Evolutionary conservation across 1,139 yeast species (phyloP).

Genomic region (Yamadazyma conglobata): DNA sequence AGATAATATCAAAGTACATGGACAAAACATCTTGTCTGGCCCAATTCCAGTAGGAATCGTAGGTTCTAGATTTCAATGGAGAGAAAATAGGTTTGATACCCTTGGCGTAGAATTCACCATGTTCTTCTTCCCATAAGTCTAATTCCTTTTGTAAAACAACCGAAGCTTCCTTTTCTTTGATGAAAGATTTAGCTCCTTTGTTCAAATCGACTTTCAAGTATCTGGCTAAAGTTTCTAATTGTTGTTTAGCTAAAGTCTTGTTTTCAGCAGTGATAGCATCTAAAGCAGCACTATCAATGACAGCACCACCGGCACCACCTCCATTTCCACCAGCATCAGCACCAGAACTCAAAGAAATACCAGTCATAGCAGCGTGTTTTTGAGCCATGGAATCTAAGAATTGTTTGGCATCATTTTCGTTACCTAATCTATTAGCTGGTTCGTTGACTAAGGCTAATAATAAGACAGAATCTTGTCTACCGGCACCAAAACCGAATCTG

Average conservation of each 20-base stretch:
- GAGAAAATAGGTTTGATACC: slow-evolving; percentile 92
- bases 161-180: slow-evolving; percentile 87
- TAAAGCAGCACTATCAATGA: slow-evolving; percentile 91
- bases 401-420: slow-evolving; percentile 86
- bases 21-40: slow-evolving; percentile 95
- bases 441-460: slow-evolving; percentile 81
- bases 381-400: slow-evolving; percentile 79
- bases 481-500: slow-evolving; percentile 87
- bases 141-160: slow-evolving; percentile 81
- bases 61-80: slow-evolving; percentile 87
- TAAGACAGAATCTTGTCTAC: slow-evolving; percentile 91
- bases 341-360: slow-evolving; percentile 71
- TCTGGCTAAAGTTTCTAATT: slow-evolving; percentile 90
- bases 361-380: slow-evolving; percentile 81
- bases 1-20: slow-evolving; percentile 92
- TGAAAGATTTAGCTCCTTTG: slow-evolving; percentile 81
- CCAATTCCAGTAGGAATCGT: slow-evolving; percentile 99
- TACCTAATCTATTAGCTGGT: slow-evolving; percentile 83
- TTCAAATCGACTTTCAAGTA: slow-evolving; percentile 90
- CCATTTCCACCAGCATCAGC: slow-evolving; percentile 48
- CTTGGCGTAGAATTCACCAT: slow-evolving; percentile 90
- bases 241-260: slow-evolving; percentile 87
- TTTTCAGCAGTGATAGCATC: slow-evolving; percentile 92
- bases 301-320: slow-evolving; percentile 75
- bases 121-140: slow-evolving; percentile 90